Conservation (phyloP, 2,329 filamentous ascomycete genomes). For the Penicillium polonicum region DNA sequence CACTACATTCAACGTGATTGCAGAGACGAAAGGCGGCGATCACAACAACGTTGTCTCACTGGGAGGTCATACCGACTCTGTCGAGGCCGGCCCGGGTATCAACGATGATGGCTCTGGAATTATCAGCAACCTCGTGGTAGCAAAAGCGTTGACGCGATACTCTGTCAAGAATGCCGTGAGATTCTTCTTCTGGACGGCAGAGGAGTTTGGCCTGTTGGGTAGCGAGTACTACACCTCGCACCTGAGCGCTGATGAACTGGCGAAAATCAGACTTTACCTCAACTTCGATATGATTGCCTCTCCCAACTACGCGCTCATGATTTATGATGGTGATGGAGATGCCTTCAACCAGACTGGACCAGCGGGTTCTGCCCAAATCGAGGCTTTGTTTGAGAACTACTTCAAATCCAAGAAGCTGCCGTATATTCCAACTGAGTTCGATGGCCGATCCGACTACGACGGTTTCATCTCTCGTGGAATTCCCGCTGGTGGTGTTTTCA, state of each 20-base stretch:
- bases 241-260: constrained; percentile 50
- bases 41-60: constrained; percentile 59
- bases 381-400: constrained; percentile 66
- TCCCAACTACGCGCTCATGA: constrained; percentile 57
- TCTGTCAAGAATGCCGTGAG: constrained; percentile 68
- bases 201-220: constrained; percentile 64
- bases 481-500: constrained; percentile 72
- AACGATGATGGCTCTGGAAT: constrained; percentile 75
- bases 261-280: constrained; percentile 65
- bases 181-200: constrained; percentile 65
- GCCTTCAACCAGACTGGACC: constrained; percentile 56
- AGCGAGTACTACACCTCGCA: constrained; percentile 57
- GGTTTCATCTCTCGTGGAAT: constrained; percentile 73
- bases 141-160: constrained; percentile 65
- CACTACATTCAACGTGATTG: constrained; percentile 59
- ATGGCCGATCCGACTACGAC: constrained; percentile 77
- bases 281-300: constrained; percentile 71
- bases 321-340: constrained; percentile 51
- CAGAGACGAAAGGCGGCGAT: constrained; percentile 59
- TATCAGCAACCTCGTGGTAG: constrained; percentile 59
- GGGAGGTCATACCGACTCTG: constrained; percentile 62
- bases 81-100: constrained; percentile 65
- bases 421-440: constrained; percentile 71
- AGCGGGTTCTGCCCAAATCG: constrained; percentile 66
- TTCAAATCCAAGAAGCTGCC: constrained; percentile 62